Percentiles rank a stretch among this genome's conserved stretches.
Conservation (phyloP, 1,139 yeast genomes). For the Trichomonascaceae sp. region DNA sequence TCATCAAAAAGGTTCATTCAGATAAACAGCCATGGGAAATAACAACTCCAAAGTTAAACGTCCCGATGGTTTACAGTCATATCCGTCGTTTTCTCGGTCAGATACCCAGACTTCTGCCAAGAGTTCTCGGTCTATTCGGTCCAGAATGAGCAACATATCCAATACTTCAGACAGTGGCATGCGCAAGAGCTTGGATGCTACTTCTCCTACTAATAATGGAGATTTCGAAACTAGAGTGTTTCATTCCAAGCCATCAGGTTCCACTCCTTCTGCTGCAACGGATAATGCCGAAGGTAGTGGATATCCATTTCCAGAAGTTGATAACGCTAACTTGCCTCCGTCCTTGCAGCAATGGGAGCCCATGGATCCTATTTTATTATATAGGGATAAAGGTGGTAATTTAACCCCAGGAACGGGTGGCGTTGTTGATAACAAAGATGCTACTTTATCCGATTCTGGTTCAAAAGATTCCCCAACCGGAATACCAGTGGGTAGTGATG, state of each 20-base stretch:
- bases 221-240: not conserved
- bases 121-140: conserved; percentile 31
- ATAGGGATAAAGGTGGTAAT: conserved; percentile 25
- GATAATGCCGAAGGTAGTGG: conserved; percentile 11
- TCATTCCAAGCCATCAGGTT: not conserved
- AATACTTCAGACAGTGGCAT: conserved; percentile 23
- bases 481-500: not conserved
- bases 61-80: conserved; percentile 28
- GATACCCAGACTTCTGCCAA: conserved; percentile 39
- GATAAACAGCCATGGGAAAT: conserved; percentile 30
- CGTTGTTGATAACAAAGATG: not conserved
- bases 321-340: conserved; percentile 24
- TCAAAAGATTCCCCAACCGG: not conserved
- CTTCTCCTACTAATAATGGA: not conserved
- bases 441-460: not conserved
- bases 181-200: conserved; percentile 18
- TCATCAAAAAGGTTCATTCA: not conserved
- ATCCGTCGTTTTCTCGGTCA: conserved; percentile 36
- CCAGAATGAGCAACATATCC: conserved; percentile 24
- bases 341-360: conserved; percentile 31
- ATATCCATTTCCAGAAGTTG: conserved; percentile 21
- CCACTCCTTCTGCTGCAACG: conserved; percentile 7
- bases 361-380: conserved; percentile 30
- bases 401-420: conserved; percentile 12
- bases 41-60: conserved; percentile 28